Evolutionary conservation across 108 stramenopile species (phyloP).

Genomic region (Discostella pseudostelligera): DNA sequence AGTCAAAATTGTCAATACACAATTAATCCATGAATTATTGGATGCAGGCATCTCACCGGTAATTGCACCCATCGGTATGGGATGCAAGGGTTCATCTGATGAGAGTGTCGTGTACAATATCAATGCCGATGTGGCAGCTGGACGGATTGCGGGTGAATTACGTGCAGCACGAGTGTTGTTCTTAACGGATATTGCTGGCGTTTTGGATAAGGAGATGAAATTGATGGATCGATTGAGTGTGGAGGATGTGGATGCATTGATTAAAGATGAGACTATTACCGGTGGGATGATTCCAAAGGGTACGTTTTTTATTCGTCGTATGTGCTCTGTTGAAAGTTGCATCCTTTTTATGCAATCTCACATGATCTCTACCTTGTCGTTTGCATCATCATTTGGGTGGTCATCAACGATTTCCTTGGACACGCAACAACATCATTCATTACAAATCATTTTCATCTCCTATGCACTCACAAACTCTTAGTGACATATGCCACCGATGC

Average conservation of each 20-base stretch:
- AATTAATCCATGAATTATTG: conserved; percentile 71
- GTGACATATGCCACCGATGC: conserved; percentile 81
- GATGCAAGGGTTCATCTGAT: conserved; percentile 64
- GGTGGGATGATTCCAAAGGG: conserved; percentile 98
- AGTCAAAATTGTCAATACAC: conserved; percentile 82
- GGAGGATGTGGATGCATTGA: conserved; percentile 73
- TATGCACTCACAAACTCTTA: no score
- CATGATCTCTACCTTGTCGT: background rate
- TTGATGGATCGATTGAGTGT: conserved; percentile 68
- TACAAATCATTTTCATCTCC: no score
- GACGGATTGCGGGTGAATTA: conserved; percentile 90
- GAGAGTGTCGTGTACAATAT: conserved; percentile 86
- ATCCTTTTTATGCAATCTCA: background rate
- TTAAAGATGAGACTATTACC: conserved; percentile 90
- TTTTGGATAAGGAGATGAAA: conserved; percentile 89
- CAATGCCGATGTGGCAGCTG: conserved; percentile 98
- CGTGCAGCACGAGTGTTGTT: conserved; percentile 87
- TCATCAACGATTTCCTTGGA: no score
- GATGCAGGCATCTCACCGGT: conserved; percentile 88
- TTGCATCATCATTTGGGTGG: background rate
- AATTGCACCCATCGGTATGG: conserved; percentile 93
- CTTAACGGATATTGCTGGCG: conserved; percentile 96
- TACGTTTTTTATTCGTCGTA: conserved; percentile 20
- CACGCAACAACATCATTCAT: background rate
- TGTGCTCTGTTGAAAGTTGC: conserved; percentile 15